Conservation (phyloP, 2,329 filamentous ascomycete genomes). For the Thielaviopsis populi region DNA sequence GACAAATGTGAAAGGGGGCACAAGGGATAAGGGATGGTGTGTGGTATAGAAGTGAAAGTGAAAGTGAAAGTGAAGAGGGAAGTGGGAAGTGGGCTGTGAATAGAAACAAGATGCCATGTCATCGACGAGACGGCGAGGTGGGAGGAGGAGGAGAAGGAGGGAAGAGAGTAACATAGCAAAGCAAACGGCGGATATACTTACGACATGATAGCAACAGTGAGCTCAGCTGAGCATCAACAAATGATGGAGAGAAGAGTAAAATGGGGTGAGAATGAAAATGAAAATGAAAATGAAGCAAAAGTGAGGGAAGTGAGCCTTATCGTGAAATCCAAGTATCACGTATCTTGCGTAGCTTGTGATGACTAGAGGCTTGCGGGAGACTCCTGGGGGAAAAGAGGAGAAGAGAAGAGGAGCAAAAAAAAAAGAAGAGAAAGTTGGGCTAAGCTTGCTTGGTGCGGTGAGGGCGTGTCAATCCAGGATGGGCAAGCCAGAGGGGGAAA, state of each 20-base stretch:
- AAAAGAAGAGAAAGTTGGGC: constrained; percentile 1
- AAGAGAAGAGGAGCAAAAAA: constrained; percentile 1
- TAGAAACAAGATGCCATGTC: not conserved
- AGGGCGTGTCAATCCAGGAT: not conserved
- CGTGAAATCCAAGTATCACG: not conserved
- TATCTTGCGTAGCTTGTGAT: not conserved
- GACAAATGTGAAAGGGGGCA: not conserved
- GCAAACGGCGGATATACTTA: not conserved
- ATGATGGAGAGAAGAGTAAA: not conserved
- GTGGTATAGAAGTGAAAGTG: not conserved
- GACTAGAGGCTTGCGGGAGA: not conserved
- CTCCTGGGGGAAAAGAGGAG: not conserved
- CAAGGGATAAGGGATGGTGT: not conserved
- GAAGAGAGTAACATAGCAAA: no score
- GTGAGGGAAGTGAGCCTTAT: not conserved
- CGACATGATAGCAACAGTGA: not conserved
- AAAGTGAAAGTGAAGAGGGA: no score
- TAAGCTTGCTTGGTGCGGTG: not conserved
- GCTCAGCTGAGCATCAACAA: not conserved
- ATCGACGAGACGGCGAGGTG: not conserved
- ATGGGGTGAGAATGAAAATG: not conserved
- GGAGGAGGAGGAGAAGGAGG: not conserved
- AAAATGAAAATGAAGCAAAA: not conserved
- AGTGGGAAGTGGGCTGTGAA: not conserved
- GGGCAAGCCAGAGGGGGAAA: not conserved